Base-by-base conservation (phyloP, 202 grass and related monocot species). In the Sporobolus alterniflorus region DNA sequence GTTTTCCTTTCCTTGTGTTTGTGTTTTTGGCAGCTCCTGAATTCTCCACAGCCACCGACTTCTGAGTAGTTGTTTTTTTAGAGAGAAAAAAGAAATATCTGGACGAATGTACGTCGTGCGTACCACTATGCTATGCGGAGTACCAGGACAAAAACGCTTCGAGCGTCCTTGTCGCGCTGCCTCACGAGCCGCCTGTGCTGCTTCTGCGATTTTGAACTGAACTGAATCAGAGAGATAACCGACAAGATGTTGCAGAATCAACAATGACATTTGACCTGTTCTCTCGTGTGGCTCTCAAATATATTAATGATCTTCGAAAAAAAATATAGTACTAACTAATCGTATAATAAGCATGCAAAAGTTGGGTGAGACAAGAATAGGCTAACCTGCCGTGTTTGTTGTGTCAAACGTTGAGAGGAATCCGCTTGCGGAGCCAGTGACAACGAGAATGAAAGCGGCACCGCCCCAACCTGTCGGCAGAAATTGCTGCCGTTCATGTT, bases 201-300 rank as follows among this genome's bases (percentile, higher is more conserved):
- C 48, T 17, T 18, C 48, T 13, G 11, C 36, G 30, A 59, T 62
- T 70, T 74, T 54, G 32, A 52, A 82, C 22, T 54, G 73, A 46
- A 67, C 44, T 67, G 67, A 80, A 25, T 81, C 41, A 21, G 51
- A 42, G 77, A 69, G 60, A 34, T 51, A 69, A 86, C 74, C 74
- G 79, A 87, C 84, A 65, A 42, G 34, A 71, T 67, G 36, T 28
- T 28, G 51, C 42, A 28, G 69, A 9, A 34, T 78, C 62, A 87
- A 90, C 84, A 87, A 65, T 42, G 88, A 43, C 80, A 83, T 7
- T 70, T 69, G 63, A 84, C 75, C 88, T 80, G n/a, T n/a, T n/a
- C n/a, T 39, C 36, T 39, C 36, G 8, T 39, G 36, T 39, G 36
- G 8, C 36, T 8, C 36, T 39, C 36, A 39, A 39, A 39, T 39